Percentiles rank a stretch among this genome's conserved stretches.
Conservation (phyloP, 257 asterid species). For the Lavandula angustifolia region DNA sequence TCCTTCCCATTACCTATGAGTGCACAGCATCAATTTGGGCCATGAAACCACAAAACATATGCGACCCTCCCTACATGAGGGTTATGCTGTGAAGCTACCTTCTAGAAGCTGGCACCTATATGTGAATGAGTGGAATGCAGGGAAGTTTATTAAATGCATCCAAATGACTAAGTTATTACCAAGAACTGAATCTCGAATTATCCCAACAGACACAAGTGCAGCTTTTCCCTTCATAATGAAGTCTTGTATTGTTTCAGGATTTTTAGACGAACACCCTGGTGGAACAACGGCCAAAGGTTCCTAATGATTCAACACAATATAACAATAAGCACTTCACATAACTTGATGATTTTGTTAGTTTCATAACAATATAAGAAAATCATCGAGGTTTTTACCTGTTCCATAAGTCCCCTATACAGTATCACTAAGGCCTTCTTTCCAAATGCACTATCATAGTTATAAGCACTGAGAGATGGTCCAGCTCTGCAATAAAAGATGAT, state of each 20-base stretch:
- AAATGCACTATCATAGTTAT: slow-evolving; percentile 86
- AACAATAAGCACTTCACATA: slow-evolving; percentile 18
- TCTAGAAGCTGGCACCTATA: slow-evolving; percentile 5
- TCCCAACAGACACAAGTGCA: slow-evolving; percentile 93
- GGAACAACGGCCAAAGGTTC: slow-evolving; percentile 76
- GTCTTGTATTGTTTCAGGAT: slow-evolving; percentile 64
- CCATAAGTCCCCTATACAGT: slow-evolving; percentile 83
- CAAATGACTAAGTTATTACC: slow-evolving; percentile 48
- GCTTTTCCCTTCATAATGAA: slow-evolving; percentile 78
- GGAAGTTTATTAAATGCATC: slow-evolving; percentile 1
- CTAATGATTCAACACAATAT: slow-evolving; percentile 40
- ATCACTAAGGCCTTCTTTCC: slow-evolving; percentile 85
- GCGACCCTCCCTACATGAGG: slow-evolving; percentile 2
- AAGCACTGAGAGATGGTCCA: slow-evolving; percentile 93
- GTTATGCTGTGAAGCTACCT: slow-evolving; percentile 16
- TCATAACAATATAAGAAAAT: slow-evolving; percentile 21
- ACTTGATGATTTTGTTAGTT: neutral
- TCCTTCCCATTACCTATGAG: slow-evolving; percentile 78
- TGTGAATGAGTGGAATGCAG: slow-evolving; percentile 5
- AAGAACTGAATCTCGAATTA: slow-evolving; percentile 70
- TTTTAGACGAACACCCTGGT: slow-evolving; percentile 79
- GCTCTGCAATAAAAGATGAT: slow-evolving; percentile 66
- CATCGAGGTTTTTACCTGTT: slow-evolving; percentile 51
- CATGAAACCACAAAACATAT: slow-evolving; percentile 20
- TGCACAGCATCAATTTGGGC: slow-evolving; percentile 17